phyloP scores from a whole-genome alignment of 192 early-diverging fungal genomes.

The Powellomyces hirtus region DNA sequence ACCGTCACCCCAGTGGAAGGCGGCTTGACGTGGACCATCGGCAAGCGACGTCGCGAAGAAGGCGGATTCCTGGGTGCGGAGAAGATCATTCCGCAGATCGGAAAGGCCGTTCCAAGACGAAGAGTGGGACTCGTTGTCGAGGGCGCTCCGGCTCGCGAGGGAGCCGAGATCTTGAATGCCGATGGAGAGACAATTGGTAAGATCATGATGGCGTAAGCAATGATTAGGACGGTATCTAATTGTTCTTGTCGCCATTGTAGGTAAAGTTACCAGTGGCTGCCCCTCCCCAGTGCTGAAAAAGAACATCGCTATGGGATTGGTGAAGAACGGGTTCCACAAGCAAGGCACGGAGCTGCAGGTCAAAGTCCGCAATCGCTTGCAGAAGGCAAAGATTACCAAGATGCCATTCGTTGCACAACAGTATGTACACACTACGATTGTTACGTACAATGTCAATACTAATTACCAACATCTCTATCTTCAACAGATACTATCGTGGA shows the following conservation, averaged over 20 bases:
- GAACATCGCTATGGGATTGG: slow-evolving; percentile 98
- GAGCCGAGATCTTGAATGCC: slow-evolving; percentile 28
- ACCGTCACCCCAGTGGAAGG: slow-evolving; percentile 91
- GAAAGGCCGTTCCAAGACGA: slow-evolving; percentile 63
- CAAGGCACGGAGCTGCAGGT: slow-evolving; percentile 87
- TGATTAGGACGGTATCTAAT: too few relatives aligned
- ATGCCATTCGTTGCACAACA: slow-evolving; percentile 85
- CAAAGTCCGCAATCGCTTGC: slow-evolving; percentile 80
- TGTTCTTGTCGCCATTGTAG: too few relatives aligned
- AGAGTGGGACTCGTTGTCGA: slow-evolving; percentile 88
- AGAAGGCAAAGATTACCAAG: slow-evolving; percentile 81
- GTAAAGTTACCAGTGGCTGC: slow-evolving; percentile 88
- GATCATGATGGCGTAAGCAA: not conserved
- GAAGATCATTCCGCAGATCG: slow-evolving; percentile 82
- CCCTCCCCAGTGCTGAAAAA: slow-evolving; percentile 88
- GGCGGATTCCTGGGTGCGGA: slow-evolving; percentile 91
- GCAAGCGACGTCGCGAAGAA: slow-evolving; percentile 79
- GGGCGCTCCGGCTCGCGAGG: slow-evolving; percentile 86
- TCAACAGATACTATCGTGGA: too few relatives aligned
- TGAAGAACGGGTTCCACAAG: slow-evolving; percentile 87
- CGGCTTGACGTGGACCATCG: slow-evolving; percentile 92
- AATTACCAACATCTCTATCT: too few relatives aligned
- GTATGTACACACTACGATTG: too few relatives aligned
- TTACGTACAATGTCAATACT: too few relatives aligned
- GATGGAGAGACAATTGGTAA: slow-evolving; percentile 34